phyloP scores from a whole-genome alignment of 352 stramenopile species.

The Bremia lactucae region DNA sequence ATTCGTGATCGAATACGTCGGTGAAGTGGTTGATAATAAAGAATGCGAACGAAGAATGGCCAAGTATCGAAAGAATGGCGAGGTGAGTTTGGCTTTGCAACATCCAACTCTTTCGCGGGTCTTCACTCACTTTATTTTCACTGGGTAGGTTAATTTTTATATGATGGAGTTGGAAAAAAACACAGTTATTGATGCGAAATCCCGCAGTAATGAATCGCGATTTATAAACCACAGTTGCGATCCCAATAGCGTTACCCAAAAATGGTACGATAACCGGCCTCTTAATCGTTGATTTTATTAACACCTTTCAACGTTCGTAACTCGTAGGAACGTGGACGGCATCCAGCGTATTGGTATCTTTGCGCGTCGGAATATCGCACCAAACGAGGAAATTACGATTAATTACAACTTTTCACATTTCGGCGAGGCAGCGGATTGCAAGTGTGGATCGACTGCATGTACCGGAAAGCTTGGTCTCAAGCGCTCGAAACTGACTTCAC shows the following conservation, averaged over 20 bases:
- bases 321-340: slow-evolving; percentile 60
- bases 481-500: slow-evolving; percentile 29
- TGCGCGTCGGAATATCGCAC: slow-evolving; percentile 41
- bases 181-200: slow-evolving; percentile 76
- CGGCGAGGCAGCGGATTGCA: slow-evolving; percentile 61
- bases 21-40: slow-evolving; percentile 87
- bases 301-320: no score
- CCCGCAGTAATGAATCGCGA: slow-evolving; percentile 87
- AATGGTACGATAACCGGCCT: no score
- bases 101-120: neutral
- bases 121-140: neutral
- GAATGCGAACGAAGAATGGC: slow-evolving; percentile 60
- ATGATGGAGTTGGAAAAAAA: slow-evolving; percentile 84
- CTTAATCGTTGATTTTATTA: no score
- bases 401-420: slow-evolving; percentile 84
- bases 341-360: slow-evolving; percentile 75
- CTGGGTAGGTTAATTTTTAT: slow-evolving; percentile 64
- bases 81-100: slow-evolving; percentile 20
- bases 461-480: slow-evolving; percentile 70
- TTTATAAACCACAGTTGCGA: slow-evolving; percentile 95
- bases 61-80: slow-evolving; percentile 40
- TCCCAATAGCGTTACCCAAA: slow-evolving; percentile 91
- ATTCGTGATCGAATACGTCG: slow-evolving; percentile 91
- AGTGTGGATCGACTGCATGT: slow-evolving; percentile 61
- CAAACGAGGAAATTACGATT: slow-evolving; percentile 69